Evolutionary conservation across 768 basidiomycete species (phyloP), one percentile per base, ranked within the genome.

Genomic region (Cubamyces sp.): DNA sequence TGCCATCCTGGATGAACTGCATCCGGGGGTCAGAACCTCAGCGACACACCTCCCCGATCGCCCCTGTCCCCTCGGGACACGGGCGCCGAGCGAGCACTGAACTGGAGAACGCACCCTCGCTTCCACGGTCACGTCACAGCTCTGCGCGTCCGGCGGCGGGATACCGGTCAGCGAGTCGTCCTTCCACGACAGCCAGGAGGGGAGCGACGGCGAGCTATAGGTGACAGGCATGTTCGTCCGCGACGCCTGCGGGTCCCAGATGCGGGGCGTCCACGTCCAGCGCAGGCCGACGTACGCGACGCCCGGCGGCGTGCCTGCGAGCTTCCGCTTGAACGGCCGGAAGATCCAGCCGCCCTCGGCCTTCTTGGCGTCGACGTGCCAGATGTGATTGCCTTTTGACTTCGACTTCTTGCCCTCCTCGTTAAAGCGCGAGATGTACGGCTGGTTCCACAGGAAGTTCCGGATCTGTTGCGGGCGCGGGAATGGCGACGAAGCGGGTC

Each of bases 401-500:
- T 99, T 99, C 23, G 96, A 92, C 78, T 99, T 99, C 76, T 98
- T 98, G 39, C 96, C 96, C 73, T 98, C 96, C 70, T 98, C 94
- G 73, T 99, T 99, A 81, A 96, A 98, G 30, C 96, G 91, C 28
- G 94, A 88, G 72, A 99, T 98, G 73, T 90, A 88, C 30, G 88
- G 88, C 69, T 96, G 93, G 62, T 87, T 88, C 96, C 96, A 99
- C 52, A 99, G 85, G 78, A 97, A 99, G 76, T 94, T 88, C 68
- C 95, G 89, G 73, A 93, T 86, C 92, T 94, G 62, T 56, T 56
- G 34, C 50, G 64, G 18, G 47, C 48, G 26, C 48, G 26, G 15
- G 25, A 16, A 28, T 16, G 48, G 66, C 60, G 54, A 26, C 23
- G 59, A 56, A 30, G 49, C 53, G 64, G 53, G 12, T 25, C 49